Percentiles rank a stretch among this genome's conserved stretches.
Evolutionary conservation across 805 yeast genomes (phyloP).

Genomic region (Scheffersomyces coipomensis): DNA sequence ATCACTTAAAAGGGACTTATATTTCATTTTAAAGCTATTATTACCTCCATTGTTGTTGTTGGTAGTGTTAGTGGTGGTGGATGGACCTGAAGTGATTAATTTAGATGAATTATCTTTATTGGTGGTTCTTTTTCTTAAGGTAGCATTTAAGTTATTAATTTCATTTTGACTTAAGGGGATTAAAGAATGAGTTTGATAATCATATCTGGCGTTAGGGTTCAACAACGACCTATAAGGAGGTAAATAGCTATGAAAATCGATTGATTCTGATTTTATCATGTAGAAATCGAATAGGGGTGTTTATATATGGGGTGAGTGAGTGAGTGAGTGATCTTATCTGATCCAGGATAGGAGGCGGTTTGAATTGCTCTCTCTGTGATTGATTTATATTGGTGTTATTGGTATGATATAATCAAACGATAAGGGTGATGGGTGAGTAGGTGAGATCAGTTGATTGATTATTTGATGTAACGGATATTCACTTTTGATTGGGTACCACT

Average conservation of each 20-base stretch:
- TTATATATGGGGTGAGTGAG: no score
- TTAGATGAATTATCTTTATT: neutral
- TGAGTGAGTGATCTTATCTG: no score
- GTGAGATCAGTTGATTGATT: no score
- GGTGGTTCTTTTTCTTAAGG: conserved; percentile 3
- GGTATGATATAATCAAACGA: no score
- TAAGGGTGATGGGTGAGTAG: no score
- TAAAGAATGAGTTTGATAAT: conserved; percentile 46
- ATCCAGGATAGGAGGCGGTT: no score
- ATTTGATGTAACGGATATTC: no score
- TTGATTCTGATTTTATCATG: conserved; percentile 3
- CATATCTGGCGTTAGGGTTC: conserved; percentile 48
- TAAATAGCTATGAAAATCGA: conserved; percentile 30
- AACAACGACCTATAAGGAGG: conserved; percentile 56
- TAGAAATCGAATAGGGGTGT: no score
- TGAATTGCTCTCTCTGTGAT: no score
- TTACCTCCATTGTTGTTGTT: neutral
- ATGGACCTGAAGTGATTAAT: conserved; percentile 1
- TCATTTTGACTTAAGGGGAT: conserved; percentile 37
- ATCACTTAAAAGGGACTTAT: conserved; percentile 47
- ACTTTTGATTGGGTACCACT: no score
- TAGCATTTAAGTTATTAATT: conserved; percentile 13
- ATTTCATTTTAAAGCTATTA: conserved; percentile 42
- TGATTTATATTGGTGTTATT: no score
- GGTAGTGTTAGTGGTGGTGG: conserved; percentile 1